phyloP scores from a whole-genome alignment of 2,329 filamentous ascomycete genomes.

The Blumeria graminis region DNA sequence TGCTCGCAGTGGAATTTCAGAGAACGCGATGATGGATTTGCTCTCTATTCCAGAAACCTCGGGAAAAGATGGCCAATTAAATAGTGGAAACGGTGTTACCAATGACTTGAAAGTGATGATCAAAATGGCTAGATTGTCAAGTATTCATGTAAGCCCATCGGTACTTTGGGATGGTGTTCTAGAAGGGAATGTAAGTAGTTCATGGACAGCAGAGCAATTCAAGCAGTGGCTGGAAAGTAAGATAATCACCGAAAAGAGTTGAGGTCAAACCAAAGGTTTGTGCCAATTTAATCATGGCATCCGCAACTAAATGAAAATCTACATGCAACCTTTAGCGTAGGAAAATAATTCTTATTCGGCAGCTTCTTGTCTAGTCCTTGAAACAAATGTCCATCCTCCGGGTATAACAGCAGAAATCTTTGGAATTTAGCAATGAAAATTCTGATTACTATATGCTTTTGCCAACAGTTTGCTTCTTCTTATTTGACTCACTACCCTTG shows the following conservation, averaged over 20 bases:
- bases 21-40: conserved; percentile 41
- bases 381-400: too few species aligned
- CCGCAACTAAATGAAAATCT: too few species aligned
- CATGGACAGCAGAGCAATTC: conserved; percentile 65
- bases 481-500: too few species aligned
- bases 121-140: conserved; percentile 54
- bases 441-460: too few species aligned
- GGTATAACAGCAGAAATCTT: too few species aligned
- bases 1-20: conserved; percentile 40
- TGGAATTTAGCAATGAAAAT: too few species aligned
- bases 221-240: conserved; percentile 25
- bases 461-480: too few species aligned
- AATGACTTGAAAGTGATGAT: conserved; percentile 65
- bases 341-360: too few species aligned
- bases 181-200: conserved; percentile 52
- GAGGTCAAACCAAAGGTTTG: too few species aligned
- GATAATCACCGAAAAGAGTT: conserved; percentile 1
- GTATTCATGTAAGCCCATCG: conserved; percentile 79
- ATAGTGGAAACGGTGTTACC: conserved; percentile 61
- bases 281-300: too few species aligned
- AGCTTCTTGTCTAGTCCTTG: too few species aligned
- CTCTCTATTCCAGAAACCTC: conserved; percentile 46
- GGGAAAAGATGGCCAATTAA: conserved; percentile 41
- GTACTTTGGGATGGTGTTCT: conserved; percentile 74
- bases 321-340: too few species aligned